Percentiles rank a stretch among this genome's conserved stretches.
Evolutionary conservation across 2,329 filamentous ascomycete genomes (phyloP).

Genomic region (Coniochaeta prunicola): DNA sequence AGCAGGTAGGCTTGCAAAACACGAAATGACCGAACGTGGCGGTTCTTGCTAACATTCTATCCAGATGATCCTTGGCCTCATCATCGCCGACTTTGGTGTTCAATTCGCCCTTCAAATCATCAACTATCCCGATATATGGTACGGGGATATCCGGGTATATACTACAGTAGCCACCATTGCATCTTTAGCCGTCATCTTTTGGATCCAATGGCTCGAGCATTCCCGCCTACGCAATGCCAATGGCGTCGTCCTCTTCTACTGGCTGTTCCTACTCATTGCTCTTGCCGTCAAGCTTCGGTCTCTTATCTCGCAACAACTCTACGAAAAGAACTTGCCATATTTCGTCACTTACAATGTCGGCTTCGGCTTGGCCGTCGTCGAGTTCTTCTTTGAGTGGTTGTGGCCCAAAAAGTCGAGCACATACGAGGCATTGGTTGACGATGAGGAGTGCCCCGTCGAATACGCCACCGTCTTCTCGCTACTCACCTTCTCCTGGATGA

Average conservation of each 20-base stretch:
- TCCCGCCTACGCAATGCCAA: slow-evolving; percentile 77
- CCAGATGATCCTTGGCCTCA: slow-evolving; percentile 53
- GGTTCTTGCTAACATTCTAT: not conserved
- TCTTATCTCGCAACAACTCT: slow-evolving; percentile 69
- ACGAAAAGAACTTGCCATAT: slow-evolving; percentile 59
- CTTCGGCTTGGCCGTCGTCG: slow-evolving; percentile 59
- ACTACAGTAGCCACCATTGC: slow-evolving; percentile 64
- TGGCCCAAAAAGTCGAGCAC: slow-evolving; percentile 68
- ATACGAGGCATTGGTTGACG: slow-evolving; percentile 50
- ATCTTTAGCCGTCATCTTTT: slow-evolving; percentile 67
- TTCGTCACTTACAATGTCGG: slow-evolving; percentile 71
- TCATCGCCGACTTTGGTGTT: slow-evolving; percentile 60
- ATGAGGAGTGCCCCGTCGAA: slow-evolving; percentile 66
- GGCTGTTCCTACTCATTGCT: slow-evolving; percentile 76
- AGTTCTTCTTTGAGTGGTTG: slow-evolving; percentile 78
- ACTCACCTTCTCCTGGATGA: slow-evolving; percentile 98
- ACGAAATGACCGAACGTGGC: too few relatives aligned
- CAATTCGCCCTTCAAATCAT: slow-evolving; percentile 73
- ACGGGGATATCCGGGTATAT: slow-evolving; percentile 79
- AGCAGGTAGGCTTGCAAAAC: slow-evolving; percentile 58
- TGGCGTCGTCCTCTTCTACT: slow-evolving; percentile 84
- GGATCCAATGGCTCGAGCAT: slow-evolving; percentile 82
- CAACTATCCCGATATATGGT: slow-evolving; percentile 63
- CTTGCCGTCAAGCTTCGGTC: slow-evolving; percentile 80
- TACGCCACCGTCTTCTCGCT: slow-evolving; percentile 92